Conservation (phyloP, 345 rosid species). For the Angophora floribunda region DNA sequence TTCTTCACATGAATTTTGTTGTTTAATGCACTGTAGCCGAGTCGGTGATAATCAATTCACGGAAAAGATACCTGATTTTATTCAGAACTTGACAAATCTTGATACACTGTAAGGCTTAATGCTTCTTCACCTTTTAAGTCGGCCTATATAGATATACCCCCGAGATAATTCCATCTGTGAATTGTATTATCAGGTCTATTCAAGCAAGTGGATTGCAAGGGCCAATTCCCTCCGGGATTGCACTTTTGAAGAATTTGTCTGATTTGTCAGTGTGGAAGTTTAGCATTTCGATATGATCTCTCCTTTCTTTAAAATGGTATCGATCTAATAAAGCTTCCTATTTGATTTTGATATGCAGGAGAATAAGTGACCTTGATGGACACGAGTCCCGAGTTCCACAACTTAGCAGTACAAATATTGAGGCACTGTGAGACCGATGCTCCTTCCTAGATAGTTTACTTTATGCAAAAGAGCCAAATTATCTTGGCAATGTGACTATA, state of each 20-base stretch:
- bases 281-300: neutral
- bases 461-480: neutral
- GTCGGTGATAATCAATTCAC: conserved; percentile 11
- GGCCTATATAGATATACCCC: neutral
- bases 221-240: neutral
- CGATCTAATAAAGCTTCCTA: neutral
- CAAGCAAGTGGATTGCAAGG: conserved; percentile 5
- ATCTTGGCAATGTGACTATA: neutral
- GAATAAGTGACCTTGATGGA: conserved; percentile 2
- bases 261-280: neutral
- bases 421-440: neutral
- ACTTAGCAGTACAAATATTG: neutral
- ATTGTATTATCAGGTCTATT: neutral
- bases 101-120: neutral
- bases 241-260: neutral
- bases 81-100: conserved; percentile 6
- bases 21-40: neutral
- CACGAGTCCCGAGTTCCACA: neutral
- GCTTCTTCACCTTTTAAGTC: neutral
- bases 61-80: conserved; percentile 6
- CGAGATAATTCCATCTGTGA: neutral
- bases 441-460: neutral
- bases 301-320: neutral
- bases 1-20: neutral
- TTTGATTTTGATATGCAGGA: neutral